Percentiles rank a stretch among this genome's conserved stretches.
Conservation (phyloP, 1,139 yeast species). For the Yamadazyma friedrichii region DNA sequence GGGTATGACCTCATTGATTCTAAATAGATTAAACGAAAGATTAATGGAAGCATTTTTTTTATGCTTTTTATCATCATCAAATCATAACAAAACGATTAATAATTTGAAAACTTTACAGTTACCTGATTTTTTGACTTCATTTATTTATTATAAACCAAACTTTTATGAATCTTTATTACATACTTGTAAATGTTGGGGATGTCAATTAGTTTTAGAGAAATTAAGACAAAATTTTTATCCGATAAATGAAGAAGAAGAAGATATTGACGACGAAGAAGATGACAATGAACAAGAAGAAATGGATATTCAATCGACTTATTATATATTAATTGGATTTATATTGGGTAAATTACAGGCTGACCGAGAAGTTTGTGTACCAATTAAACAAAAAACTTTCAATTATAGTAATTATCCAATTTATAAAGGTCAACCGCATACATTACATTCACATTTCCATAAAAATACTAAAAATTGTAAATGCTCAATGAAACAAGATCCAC, state of each 20-base stretch:
- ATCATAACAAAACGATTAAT: conserved; percentile 11
- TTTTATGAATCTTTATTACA: conserved; percentile 37
- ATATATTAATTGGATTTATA: conserved; percentile 34
- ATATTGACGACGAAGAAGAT: conserved; percentile 14
- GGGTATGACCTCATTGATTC: conserved; percentile 28
- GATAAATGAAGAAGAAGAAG: conserved; percentile 17
- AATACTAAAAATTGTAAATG: conserved; percentile 22
- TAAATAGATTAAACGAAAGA: conserved; percentile 35
- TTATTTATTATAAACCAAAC: conserved; percentile 39
- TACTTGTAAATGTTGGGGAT: conserved; percentile 39
- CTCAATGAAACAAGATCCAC: conserved; percentile 22
- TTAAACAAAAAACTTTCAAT: conserved; percentile 25
- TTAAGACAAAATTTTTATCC: conserved; percentile 26
- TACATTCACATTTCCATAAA: conserved; percentile 33
- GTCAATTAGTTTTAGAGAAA: conserved; percentile 27
- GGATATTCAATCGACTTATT: conserved; percentile 30
- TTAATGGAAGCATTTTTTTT: conserved; percentile 38
- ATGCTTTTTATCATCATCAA: conserved; percentile 22
- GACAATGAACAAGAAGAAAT: conserved; percentile 9
- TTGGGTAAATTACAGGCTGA: conserved; percentile 38
- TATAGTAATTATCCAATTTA: conserved; percentile 33
- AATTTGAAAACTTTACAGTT: conserved; percentile 29
- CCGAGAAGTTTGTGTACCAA: conserved; percentile 40
- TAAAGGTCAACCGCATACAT: conserved; percentile 38
- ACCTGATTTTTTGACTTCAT: conserved; percentile 40